phyloP scores from a whole-genome alignment of 441 rosid species.

The Gossypium gossypioides region DNA sequence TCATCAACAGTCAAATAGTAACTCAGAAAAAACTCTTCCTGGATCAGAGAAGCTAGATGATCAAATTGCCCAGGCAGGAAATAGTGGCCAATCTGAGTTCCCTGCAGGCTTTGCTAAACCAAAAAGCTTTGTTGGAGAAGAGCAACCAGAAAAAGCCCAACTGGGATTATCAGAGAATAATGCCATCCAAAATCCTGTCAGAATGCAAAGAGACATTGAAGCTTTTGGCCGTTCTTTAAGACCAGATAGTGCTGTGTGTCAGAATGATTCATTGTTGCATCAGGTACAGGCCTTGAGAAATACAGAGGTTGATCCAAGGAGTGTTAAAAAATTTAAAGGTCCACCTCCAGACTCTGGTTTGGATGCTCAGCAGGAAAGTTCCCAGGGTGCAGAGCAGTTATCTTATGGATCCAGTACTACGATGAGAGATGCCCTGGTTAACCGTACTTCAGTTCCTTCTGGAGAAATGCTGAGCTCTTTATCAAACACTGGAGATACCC shows the following conservation, averaged over 20 bases:
- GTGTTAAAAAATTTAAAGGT: conserved; percentile 41
- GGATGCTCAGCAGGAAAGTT: conserved; percentile 24
- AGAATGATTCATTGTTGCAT: conserved; percentile 36
- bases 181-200: conserved; percentile 21
- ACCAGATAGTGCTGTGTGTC: conserved; percentile 28
- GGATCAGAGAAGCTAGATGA: conserved; percentile 29
- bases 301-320: conserved; percentile 38
- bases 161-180: conserved; percentile 23
- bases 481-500: conserved; percentile 26
- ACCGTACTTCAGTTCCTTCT: conserved; percentile 18
- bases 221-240: conserved; percentile 43
- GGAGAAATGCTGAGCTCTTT: conserved; percentile 31
- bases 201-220: conserved; percentile 39
- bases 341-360: conserved; percentile 19
- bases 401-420: conserved; percentile 19
- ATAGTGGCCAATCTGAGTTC: conserved; percentile 26
- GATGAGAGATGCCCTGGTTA: conserved; percentile 20
- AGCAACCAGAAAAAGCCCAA: conserved; percentile 23
- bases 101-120: conserved; percentile 20
- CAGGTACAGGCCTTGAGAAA: conserved; percentile 40
- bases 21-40: conserved; percentile 27
- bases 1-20: conserved; percentile 26
- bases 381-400: conserved; percentile 22
- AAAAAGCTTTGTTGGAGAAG: conserved; percentile 24
- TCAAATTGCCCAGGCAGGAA: conserved; percentile 30